A percentile compares a stretch with the other conserved stretches of the same genome.
Conservation (phyloP, 2,329 filamentous ascomycete genomes). For the Diaporthe sp. region DNA sequence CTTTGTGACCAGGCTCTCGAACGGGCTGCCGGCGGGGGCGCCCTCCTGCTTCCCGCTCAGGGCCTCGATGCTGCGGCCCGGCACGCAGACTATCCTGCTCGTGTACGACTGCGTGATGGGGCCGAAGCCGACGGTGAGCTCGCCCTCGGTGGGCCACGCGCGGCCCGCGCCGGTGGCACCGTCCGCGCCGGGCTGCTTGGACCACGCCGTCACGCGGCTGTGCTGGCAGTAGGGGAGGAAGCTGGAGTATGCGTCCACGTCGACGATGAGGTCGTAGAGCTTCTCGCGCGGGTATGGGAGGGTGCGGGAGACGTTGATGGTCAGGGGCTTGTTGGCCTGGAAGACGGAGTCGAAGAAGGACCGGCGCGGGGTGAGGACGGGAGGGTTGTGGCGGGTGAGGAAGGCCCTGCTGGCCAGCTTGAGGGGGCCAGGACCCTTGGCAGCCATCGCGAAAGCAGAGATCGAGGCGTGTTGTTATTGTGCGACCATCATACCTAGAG, state of each 20-base stretch:
- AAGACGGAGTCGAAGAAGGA: slow-evolving; percentile 40
- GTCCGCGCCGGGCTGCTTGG: slow-evolving; percentile 61
- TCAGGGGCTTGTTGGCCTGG: slow-evolving; percentile 64
- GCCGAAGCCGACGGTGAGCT: slow-evolving; percentile 88
- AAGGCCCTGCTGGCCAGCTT: slow-evolving; percentile 30
- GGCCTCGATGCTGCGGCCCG: slow-evolving; percentile 80
- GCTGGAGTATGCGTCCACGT: slow-evolving; percentile 84
- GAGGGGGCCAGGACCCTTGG: slow-evolving; percentile 29
- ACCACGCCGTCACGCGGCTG: slow-evolving; percentile 83
- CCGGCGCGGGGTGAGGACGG: slow-evolving; percentile 28
- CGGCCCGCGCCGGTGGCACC: slow-evolving; percentile 50
- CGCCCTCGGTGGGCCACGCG: slow-evolving; percentile 79
- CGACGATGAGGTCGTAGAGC: slow-evolving; percentile 89
- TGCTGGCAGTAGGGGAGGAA: slow-evolving; percentile 94
- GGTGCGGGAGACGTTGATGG: slow-evolving; percentile 77
- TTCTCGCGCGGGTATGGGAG: slow-evolving; percentile 79
- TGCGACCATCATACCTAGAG: background rate
- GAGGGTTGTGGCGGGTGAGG: background rate
- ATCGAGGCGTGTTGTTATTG: background rate
- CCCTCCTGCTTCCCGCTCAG: slow-evolving; percentile 70
- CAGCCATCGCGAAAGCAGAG: slow-evolving; percentile 30
- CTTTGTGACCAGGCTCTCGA: slow-evolving; percentile 77
- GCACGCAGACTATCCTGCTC: slow-evolving; percentile 83
- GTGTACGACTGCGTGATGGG: slow-evolving; percentile 87
- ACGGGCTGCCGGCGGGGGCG: slow-evolving; percentile 48